Evolutionary conservation across 2,329 filamentous ascomycete genomes (phyloP).

Genomic region (Claviceps pazoutovae): DNA sequence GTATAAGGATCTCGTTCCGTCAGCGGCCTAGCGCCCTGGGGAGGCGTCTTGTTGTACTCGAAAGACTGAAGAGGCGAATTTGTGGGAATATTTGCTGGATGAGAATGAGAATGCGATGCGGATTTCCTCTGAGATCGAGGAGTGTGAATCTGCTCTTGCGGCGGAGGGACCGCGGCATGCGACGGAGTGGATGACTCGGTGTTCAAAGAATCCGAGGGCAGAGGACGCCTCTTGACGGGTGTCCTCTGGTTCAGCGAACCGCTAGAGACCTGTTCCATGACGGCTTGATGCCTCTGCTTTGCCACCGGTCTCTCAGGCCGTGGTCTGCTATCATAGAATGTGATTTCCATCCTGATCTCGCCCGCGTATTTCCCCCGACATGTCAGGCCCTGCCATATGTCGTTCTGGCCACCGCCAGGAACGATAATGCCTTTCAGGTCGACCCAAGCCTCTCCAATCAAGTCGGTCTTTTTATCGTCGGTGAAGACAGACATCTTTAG

Average conservation of each 20-base stretch:
- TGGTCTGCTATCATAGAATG: conserved; percentile 81
- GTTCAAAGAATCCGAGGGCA: conserved; percentile 65
- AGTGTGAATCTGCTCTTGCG: conserved; percentile 29
- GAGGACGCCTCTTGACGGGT: conserved; percentile 66
- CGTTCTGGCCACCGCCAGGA: conserved; percentile 79
- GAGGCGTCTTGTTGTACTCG: conserved; percentile 32
- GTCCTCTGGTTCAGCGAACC: conserved; percentile 34
- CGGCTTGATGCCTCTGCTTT: conserved; percentile 33
- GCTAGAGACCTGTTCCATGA: conserved; percentile 22
- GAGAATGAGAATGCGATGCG: conserved; percentile 14
- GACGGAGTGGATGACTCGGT: conserved; percentile 28
- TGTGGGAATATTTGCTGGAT: conserved; percentile 26
- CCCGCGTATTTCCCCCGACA: conserved; percentile 93
- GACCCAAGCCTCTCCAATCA: conserved; percentile 91
- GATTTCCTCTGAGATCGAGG: conserved; percentile 32
- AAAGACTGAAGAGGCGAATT: conserved; percentile 39
- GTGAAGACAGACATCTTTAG: conserved; percentile 95
- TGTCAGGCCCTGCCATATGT: conserved; percentile 78
- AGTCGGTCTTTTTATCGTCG: conserved; percentile 92
- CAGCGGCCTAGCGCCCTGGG: conserved; percentile 9
- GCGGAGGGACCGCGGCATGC: conserved; percentile 12
- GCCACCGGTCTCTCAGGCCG: conserved; percentile 58
- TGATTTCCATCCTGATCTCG: conserved; percentile 87
- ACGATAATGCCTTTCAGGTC: conserved; percentile 70
- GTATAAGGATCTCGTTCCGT: conserved; percentile 21